Evolutionary conservation across 768 basidiomycete genomes (phyloP), one percentile per base, ranked within the genome.

Genomic region (Phlebiopsis gigantea): DNA sequence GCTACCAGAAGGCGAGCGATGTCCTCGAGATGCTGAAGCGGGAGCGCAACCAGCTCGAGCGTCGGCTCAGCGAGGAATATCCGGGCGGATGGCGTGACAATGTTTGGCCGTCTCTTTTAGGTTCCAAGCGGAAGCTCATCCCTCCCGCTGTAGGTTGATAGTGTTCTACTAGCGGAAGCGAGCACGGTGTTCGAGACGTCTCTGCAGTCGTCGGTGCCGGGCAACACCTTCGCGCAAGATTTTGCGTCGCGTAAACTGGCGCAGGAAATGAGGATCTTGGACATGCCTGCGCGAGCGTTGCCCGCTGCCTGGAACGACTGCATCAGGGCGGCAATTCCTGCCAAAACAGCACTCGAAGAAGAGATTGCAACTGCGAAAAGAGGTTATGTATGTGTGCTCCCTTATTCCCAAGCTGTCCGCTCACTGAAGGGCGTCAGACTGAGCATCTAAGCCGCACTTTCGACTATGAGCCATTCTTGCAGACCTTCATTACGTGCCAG

Each of bases 401-500:
- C 8, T 47, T 39, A 10, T 46, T 2, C 46, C n/a, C n/a, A n/a
- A n/a, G n/a, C n/a, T n/a, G 19, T 17, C n/a, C 42, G 14, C 4
- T 9, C 21, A 46, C 30, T 51, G 26, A 12, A 17, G 22, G 22
- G 6, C 26, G 41, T 55, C 62, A 84, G 83, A 76, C 75, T 9
- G 83, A 86, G 22, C 75, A 83, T 59, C 63, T 80, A 44, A 82
- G 79, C 51, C 70, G 84, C 14, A 84, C 82, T 9, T 80, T 78
- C 60, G 82, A 86, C 67, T 86, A 84, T 60, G 82, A 83, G 62
- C 82, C 81, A 0, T 84, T 86, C 67, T 68, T 84, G 28, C 68
- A 67, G n/a, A 73, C 70, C 31, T 83, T 79, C 57, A 59, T 81
- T 7, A 68, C 61, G 14, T 63, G 67, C 1, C 57, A 83, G 60